phyloP scores from a whole-genome alignment of 2,329 filamentous ascomycete genomes.

The Huntiella decipiens region DNA sequence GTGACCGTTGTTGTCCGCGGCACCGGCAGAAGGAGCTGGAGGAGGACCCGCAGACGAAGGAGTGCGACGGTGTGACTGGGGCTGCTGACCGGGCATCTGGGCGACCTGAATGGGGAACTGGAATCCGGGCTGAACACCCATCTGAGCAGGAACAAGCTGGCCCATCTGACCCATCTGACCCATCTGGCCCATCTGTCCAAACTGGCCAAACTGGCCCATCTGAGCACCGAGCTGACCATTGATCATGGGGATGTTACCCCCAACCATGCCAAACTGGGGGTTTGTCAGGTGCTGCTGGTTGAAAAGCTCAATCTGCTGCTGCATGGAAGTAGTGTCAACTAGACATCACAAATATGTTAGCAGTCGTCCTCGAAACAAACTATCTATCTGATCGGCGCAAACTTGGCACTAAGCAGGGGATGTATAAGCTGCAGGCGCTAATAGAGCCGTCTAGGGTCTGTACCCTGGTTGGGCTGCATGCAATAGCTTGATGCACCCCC shows the following conservation, averaged over 20 bases:
- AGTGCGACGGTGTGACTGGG: slow-evolving; percentile 77
- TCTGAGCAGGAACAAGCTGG: slow-evolving; percentile 48
- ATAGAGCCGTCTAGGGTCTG: too few relatives aligned
- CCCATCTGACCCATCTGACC: slow-evolving; percentile 86
- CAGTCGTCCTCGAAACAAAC: not conserved
- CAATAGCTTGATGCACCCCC: too few relatives aligned
- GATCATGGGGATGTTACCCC: too few relatives aligned
- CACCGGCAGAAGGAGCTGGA: slow-evolving; percentile 79
- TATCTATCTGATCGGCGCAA: too few relatives aligned
- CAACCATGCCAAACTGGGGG: slow-evolving; percentile 60
- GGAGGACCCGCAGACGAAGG: slow-evolving; percentile 72
- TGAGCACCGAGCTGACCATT: not conserved
- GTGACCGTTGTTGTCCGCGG: slow-evolving; percentile 53
- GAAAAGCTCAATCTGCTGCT: slow-evolving; percentile 92
- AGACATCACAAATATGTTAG: not conserved
- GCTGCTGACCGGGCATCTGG: slow-evolving; percentile 30
- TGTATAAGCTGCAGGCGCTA: too few relatives aligned
- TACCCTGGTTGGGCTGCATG: too few relatives aligned
- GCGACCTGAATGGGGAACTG: slow-evolving; percentile 72
- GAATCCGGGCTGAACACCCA: slow-evolving; percentile 64
- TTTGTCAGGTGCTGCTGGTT: slow-evolving; percentile 96
- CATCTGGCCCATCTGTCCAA: slow-evolving; percentile 25
- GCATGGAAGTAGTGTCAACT: slow-evolving; percentile 97
- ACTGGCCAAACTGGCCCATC: not conserved
- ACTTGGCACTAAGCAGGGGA: too few relatives aligned